A percentile compares a stretch with the other conserved stretches of the same genome.
phyloP scores from a whole-genome alignment of 2,329 filamentous ascomycete species.

The Curvularia verruculosa region DNA sequence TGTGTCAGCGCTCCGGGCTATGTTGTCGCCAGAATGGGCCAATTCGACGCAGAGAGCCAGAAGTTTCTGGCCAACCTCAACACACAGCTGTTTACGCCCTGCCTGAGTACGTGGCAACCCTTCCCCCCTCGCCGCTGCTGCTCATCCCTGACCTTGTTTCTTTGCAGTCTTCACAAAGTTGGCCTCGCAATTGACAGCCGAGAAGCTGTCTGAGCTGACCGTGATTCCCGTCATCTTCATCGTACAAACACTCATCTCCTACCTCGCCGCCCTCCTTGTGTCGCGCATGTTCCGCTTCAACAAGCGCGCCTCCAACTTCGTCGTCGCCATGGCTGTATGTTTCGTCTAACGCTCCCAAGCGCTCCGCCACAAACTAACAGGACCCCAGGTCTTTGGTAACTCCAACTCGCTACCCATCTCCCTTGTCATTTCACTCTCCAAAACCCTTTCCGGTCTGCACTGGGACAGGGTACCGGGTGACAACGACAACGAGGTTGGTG shows the following conservation, averaged over 20 bases:
- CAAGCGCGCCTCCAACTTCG: constrained; percentile 88
- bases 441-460: constrained; percentile 88
- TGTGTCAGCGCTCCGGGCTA: constrained; percentile 95
- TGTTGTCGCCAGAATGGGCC: constrained; percentile 84
- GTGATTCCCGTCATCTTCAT: constrained; percentile 96
- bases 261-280: constrained; percentile 72
- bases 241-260: constrained; percentile 86
- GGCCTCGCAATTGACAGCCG: constrained; percentile 88
- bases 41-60: constrained; percentile 94
- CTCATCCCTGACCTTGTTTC: constrained; percentile 13
- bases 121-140: background rate
- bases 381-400: constrained; percentile 81
- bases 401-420: constrained; percentile 98
- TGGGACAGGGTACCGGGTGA: constrained; percentile 92
- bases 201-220: constrained; percentile 86
- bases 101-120: constrained; percentile 70
- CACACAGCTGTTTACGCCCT: constrained; percentile 94
- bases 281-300: constrained; percentile 79
- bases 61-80: constrained; percentile 97
- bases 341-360: constrained; percentile 9
- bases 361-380: constrained; percentile 21
- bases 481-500: constrained; percentile 92
- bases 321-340: constrained; percentile 87
- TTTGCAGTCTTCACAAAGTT: constrained; percentile 89
- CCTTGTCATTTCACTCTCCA: constrained; percentile 88